Conservation (phyloP, 768 basidiomycete genomes). For the Leccinum rimulosum region DNA sequence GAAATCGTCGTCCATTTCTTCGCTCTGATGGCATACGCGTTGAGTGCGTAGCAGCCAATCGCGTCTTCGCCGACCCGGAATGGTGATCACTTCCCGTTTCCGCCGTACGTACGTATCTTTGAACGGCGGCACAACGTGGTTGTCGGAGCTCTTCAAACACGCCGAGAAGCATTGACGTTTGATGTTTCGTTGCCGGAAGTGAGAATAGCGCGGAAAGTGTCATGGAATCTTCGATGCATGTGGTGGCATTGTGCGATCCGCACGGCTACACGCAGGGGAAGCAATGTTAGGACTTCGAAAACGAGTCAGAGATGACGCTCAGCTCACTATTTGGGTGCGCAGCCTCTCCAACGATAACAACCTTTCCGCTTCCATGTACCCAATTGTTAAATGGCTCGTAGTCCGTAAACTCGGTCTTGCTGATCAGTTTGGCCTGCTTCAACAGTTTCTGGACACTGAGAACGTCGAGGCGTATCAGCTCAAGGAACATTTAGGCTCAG, state of each 20-base stretch:
- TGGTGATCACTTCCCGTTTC: slow-evolving; percentile 41
- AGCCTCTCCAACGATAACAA: slow-evolving; percentile 57
- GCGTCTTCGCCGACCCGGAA: slow-evolving; percentile 43
- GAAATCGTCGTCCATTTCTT: slow-evolving; percentile 37
- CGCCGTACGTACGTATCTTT: slow-evolving; percentile 37
- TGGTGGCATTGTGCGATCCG: slow-evolving; percentile 43
- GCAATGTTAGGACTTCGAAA: background rate
- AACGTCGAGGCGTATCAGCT: background rate
- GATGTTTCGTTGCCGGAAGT: slow-evolving; percentile 41
- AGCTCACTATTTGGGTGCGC: slow-evolving; percentile 51
- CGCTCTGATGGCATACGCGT: slow-evolving; percentile 36
- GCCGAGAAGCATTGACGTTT: slow-evolving; percentile 48
- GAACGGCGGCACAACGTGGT: slow-evolving; percentile 41
- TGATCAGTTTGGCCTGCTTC: slow-evolving; percentile 12
- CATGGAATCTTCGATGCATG: slow-evolving; percentile 60
- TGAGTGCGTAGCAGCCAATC: slow-evolving; percentile 34
- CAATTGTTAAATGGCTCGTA: slow-evolving; percentile 43
- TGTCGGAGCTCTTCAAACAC: slow-evolving; percentile 60
- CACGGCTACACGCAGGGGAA: slow-evolving; percentile 39
- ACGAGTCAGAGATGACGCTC: background rate
- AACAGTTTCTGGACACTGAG: slow-evolving; percentile 22
- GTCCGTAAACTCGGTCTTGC: slow-evolving; percentile 32
- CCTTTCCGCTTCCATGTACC: slow-evolving; percentile 48
- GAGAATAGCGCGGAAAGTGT: slow-evolving; percentile 57
- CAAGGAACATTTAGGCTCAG: background rate